phyloP scores from a whole-genome alignment of 768 basidiomycete species.

The Auricularia heimuer region DNA sequence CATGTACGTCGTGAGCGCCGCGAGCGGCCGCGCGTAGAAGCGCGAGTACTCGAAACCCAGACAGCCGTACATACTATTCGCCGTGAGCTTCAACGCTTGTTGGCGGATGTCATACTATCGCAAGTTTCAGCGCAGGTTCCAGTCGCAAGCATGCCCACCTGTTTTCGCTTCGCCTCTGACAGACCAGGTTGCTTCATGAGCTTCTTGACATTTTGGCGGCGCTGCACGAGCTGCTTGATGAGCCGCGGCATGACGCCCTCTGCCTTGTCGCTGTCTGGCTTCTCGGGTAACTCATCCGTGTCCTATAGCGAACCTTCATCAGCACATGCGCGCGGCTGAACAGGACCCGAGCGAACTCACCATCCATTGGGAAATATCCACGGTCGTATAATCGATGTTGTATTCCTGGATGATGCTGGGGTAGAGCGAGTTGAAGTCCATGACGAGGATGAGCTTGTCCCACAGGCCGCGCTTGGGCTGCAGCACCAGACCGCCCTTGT shows the following conservation, averaged over 20 bases:
- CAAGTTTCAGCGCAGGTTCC: too few species aligned
- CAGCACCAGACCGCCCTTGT: conserved; percentile 96
- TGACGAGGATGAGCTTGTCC: conserved; percentile 95
- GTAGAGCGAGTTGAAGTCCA: conserved; percentile 99
- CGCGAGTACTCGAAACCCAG: conserved; percentile 95
- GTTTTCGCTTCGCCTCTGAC: conserved; percentile 6
- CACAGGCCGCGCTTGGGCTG: conserved; percentile 92
- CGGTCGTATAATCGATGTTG: conserved; percentile 98
- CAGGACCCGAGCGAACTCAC: conserved; percentile 22
- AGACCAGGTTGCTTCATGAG: conserved; percentile 76
- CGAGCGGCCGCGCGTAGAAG: conserved; percentile 94
- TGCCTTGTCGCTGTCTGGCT: conserved; percentile 55
- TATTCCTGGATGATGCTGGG: conserved; percentile 99
- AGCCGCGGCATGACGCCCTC: conserved; percentile 94
- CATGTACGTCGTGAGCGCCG: conserved; percentile 94
- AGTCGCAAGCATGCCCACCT: too few species aligned
- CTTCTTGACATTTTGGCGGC: conserved; percentile 82
- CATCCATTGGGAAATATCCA: conserved; percentile 56
- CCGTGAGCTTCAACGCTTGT: conserved; percentile 92
- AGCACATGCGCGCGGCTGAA: conserved; percentile 11
- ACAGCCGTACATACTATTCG: conserved; percentile 99
- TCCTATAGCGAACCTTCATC: conserved; percentile 28
- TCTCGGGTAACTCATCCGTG: conserved; percentile 83
- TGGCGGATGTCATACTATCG: conserved; percentile 86
- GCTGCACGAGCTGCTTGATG: conserved; percentile 90